phyloP scores from a whole-genome alignment of 2,329 filamentous ascomycete species.

The Penicillium decumbens region DNA sequence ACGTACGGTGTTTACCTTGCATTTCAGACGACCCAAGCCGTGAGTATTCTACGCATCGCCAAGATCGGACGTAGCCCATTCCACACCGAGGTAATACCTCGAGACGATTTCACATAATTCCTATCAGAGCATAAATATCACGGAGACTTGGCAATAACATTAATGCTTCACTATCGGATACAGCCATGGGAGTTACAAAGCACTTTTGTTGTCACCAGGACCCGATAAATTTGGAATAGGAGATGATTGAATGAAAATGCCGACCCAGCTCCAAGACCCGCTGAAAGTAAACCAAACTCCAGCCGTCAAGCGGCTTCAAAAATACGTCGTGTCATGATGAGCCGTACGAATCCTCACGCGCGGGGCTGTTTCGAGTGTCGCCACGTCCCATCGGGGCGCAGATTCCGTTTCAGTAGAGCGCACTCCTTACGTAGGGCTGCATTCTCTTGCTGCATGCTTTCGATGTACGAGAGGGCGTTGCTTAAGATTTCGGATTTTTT shows the following conservation, averaged over 20 bases:
- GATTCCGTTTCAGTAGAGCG: slow-evolving; percentile 24
- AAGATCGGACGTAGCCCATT: no score
- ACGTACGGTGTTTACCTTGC: neutral
- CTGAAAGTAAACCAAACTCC: neutral
- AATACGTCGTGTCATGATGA: neutral
- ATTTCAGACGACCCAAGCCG: neutral
- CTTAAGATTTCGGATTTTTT: slow-evolving; percentile 39
- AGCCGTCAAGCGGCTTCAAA: neutral
- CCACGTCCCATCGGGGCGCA: neutral
- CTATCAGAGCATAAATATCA: slow-evolving; percentile 1
- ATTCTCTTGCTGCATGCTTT: slow-evolving; percentile 35
- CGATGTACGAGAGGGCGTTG: slow-evolving; percentile 37
- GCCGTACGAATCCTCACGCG: neutral
- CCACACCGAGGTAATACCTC: neutral
- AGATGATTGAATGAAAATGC: slow-evolving; percentile 7
- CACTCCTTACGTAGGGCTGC: slow-evolving; percentile 32
- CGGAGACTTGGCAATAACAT: slow-evolving; percentile 23
- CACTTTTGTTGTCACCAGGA: slow-evolving; percentile 25
- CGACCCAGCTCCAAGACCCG: neutral
- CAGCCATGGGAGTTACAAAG: slow-evolving; percentile 12
- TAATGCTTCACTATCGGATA: slow-evolving; percentile 20
- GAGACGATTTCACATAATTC: neutral
- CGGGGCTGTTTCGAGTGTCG: neutral
- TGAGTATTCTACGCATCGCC: no score
- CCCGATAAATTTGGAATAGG: slow-evolving; percentile 15